Evolutionary conservation across 1,284 basidiomycete species (phyloP).

Genomic region (Ustilago trichophora): DNA sequence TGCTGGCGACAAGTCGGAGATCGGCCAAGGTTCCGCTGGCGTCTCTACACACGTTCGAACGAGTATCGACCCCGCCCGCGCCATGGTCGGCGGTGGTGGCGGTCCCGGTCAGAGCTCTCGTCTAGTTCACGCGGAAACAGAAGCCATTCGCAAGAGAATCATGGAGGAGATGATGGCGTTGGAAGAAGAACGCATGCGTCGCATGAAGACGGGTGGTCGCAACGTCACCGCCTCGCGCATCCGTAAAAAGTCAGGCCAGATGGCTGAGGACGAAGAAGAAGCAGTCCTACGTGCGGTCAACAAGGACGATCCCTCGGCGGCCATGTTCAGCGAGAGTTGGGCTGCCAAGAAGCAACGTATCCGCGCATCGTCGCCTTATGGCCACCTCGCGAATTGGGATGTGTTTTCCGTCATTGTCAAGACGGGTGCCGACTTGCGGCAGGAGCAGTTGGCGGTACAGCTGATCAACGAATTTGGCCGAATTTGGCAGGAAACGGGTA

Average conservation of each 20-base stretch:
- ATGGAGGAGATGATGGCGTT: slow-evolving; percentile 98
- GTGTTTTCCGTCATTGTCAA: slow-evolving; percentile 98
- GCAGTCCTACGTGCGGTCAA: slow-evolving; percentile 90
- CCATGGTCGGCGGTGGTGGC: slow-evolving; percentile 29
- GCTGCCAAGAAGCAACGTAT: slow-evolving; percentile 92
- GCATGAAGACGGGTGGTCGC: slow-evolving; percentile 78
- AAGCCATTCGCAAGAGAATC: slow-evolving; percentile 90
- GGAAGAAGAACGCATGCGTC: slow-evolving; percentile 93
- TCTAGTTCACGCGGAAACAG: slow-evolving; percentile 64
- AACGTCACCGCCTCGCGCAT: slow-evolving; percentile 33
- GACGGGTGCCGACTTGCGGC: slow-evolving; percentile 93
- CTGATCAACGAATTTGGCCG: slow-evolving; percentile 90
- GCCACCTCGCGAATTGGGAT: slow-evolving; percentile 81
- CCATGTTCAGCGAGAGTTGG: slow-evolving; percentile 97
- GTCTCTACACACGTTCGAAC: slow-evolving; percentile 45
- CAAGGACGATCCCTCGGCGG: slow-evolving; percentile 88
- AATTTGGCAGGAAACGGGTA: slow-evolving; percentile 82
- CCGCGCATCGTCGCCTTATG: slow-evolving; percentile 90
- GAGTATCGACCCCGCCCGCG: slow-evolving; percentile 15
- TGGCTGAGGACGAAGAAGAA: slow-evolving; percentile 71
- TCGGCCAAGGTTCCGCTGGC: slow-evolving; percentile 53
- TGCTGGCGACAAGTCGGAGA: slow-evolving; percentile 44
- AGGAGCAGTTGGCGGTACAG: slow-evolving; percentile 96
- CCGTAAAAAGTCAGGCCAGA: no score
- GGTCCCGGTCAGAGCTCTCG: slow-evolving; percentile 26